Base-by-base conservation (phyloP, 1,139 yeast genomes). In the Debaryomyces nepalensis region DNA sequence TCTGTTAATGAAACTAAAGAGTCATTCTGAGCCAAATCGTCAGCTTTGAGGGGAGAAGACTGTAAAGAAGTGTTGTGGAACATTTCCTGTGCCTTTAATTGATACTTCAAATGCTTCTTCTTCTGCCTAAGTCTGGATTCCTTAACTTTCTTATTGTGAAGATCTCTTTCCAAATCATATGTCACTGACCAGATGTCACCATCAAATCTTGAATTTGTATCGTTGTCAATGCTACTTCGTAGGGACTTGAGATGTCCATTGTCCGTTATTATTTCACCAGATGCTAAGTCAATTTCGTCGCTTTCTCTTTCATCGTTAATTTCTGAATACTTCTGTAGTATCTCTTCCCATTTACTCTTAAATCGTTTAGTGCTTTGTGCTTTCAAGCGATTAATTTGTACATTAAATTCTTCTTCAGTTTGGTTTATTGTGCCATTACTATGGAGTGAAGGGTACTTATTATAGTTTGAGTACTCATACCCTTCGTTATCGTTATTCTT, bases 201-300 rank as follows among this genome's bases (percentile, higher is more conserved):
- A 18, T 45, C 47, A 1, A 42, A 20, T 10, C 29, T 27, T 33
- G 27, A 26, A 22, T 44, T 43, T 30, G 52, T 40, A 40, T 46
- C 12, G 22, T 44, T 37, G 7, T 31, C 15, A 11, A 37, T 33
- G 23, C 48, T 41, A 10, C 45, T 45, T 36, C 49, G 49, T 37
- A 78, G 51, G 3, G 79, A 73, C 40, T 74, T 61, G 19, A 85
- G 51, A 58, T 85, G 93, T 2, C 93, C 93, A 44, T 77, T 75
- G 51, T 85, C 87, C 12, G 66, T 73, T 3, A 80, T 58, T 4
- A 85, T 75, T 40, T 73, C 68, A 2, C 90, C 89, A 0, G 87
- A 79, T 4, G 58, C 55, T 21, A 85, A 55, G 54, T 85, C 87
- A n/a, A 85, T 66, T 22, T 82, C 74, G 56, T 85, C 91, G 39